These are phyloP conservation scores for Stagonosporopsis vannaccii DNA, from an alignment of 2,329 filamentous ascomycete species.

Conservation along the genomic window DNA sequence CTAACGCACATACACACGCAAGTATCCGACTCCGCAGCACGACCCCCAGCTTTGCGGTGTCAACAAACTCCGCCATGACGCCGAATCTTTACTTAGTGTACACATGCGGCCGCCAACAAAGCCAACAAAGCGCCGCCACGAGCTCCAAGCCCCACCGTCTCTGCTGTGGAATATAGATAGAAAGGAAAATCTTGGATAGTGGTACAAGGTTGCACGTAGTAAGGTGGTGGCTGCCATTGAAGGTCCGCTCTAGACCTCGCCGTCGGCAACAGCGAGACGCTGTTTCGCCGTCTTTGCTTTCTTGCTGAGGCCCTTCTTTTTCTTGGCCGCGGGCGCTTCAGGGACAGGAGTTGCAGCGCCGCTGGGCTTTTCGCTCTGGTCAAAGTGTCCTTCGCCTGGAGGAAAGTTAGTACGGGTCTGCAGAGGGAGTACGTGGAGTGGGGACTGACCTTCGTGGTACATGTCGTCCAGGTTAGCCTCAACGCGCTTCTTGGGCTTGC, in stretches of 20 bases:
- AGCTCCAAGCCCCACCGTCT: background rate
- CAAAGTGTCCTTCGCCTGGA: slow-evolving; percentile 93
- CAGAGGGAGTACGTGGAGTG: background rate
- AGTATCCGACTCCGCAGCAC: too few relatives aligned
- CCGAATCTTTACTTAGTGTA: background rate
- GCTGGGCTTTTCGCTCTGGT: slow-evolving; percentile 84
- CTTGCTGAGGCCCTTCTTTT: slow-evolving; percentile 57
- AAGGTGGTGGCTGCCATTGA: background rate
- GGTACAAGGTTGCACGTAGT: background rate
- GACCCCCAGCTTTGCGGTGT: too few relatives aligned
- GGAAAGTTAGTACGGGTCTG: slow-evolving; percentile 33
- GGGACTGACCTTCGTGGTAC: slow-evolving; percentile 92
- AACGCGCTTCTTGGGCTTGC: slow-evolving; percentile 68
- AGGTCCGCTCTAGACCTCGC: slow-evolving; percentile 38
- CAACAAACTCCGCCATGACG: background rate
- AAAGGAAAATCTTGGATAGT: background rate
- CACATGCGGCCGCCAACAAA: background rate
- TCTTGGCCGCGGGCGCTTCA: slow-evolving; percentile 46
- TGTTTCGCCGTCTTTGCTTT: slow-evolving; percentile 62
- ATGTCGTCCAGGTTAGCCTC: slow-evolving; percentile 85
- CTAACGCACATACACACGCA: too few relatives aligned
- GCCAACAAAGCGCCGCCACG: background rate
- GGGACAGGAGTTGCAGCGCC: slow-evolving; percentile 84
- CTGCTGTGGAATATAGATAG: background rate
- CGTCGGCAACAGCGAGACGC: slow-evolving; percentile 58